Evolutionary conservation across 106 monocot species (phyloP).

Genomic region (Xerophyta viscosa): DNA sequence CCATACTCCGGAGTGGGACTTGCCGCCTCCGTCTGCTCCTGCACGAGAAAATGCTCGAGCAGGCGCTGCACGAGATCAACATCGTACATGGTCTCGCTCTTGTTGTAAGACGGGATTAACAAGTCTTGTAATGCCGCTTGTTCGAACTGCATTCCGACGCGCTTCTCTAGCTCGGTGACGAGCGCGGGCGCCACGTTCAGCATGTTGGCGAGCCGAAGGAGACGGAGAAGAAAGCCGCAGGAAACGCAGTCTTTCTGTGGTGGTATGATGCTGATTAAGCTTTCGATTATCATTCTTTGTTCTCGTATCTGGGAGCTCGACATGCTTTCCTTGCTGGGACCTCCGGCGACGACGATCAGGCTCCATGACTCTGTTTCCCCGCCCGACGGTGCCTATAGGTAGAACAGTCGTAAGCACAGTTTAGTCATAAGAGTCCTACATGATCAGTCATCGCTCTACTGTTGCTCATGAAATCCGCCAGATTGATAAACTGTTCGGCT

Average conservation of each 20-base stretch:
- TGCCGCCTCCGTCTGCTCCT: conserved; percentile 61
- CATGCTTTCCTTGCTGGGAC: conserved; percentile 14
- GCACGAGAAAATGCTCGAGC: conserved; percentile 81
- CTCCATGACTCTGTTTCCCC: conserved; percentile 25
- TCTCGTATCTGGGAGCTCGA: conserved; percentile 25
- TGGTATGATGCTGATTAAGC: conserved; percentile 88
- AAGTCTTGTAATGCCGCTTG: conserved; percentile 60
- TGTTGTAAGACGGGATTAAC: conserved; percentile 66
- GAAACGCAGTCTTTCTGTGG: conserved; percentile 71
- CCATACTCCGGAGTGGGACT: conserved; percentile 29
- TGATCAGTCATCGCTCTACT: too few relatives aligned
- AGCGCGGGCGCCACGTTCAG: conserved; percentile 77
- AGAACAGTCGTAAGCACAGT: too few relatives aligned
- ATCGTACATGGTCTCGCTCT: conserved; percentile 58
- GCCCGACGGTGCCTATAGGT: not conserved
- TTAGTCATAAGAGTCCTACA: too few relatives aligned
- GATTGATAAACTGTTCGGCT: too few relatives aligned
- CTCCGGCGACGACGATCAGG: conserved; percentile 46
- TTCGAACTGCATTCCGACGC: conserved; percentile 91
- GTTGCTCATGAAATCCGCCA: too few relatives aligned
- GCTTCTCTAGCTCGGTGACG: conserved; percentile 84
- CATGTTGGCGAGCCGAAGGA: conserved; percentile 66
- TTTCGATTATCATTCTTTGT: conserved; percentile 80
- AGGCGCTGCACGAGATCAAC: conserved; percentile 85
- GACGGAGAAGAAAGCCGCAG: conserved; percentile 62